A percentile compares a stretch with the other conserved stretches of the same genome.
Conservation (phyloP, 306 rosid species). For the Vigna hirtella region DNA sequence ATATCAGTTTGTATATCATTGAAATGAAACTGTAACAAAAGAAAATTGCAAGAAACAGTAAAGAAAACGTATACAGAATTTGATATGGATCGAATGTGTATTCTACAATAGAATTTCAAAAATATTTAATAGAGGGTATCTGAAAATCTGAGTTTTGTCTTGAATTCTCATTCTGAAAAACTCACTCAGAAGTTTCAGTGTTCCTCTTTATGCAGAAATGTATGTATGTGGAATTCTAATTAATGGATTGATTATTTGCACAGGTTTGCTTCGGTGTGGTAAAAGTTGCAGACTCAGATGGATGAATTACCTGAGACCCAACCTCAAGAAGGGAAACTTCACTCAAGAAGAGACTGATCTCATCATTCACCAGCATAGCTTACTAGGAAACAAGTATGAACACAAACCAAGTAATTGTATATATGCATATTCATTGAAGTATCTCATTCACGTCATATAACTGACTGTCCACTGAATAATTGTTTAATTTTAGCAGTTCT, state of each 20-base stretch:
- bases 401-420: background rate
- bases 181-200: background rate
- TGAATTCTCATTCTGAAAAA: background rate
- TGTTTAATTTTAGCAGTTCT: background rate
- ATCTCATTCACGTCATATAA: background rate
- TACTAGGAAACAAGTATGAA: conserved; percentile 68
- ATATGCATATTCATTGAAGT: background rate
- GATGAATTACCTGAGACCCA: conserved; percentile 70
- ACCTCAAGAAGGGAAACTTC: conserved; percentile 68
- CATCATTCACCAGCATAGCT: conserved; percentile 63
- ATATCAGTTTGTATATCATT: background rate
- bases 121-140: no score
- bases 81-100: no score
- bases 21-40: background rate
- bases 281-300: conserved; percentile 75
- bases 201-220: background rate
- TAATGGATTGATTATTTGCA: background rate
- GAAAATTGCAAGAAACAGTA: background rate
- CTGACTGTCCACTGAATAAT: background rate
- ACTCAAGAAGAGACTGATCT: conserved; percentile 60
- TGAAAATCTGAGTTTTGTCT: background rate
- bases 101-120: no score
- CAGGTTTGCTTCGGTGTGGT: conserved; percentile 72
- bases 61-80: no score
- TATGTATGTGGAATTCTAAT: background rate